Evolutionary conservation across 805 yeast species (phyloP).

Genomic region (Metschnikowia kunwiensis): DNA sequence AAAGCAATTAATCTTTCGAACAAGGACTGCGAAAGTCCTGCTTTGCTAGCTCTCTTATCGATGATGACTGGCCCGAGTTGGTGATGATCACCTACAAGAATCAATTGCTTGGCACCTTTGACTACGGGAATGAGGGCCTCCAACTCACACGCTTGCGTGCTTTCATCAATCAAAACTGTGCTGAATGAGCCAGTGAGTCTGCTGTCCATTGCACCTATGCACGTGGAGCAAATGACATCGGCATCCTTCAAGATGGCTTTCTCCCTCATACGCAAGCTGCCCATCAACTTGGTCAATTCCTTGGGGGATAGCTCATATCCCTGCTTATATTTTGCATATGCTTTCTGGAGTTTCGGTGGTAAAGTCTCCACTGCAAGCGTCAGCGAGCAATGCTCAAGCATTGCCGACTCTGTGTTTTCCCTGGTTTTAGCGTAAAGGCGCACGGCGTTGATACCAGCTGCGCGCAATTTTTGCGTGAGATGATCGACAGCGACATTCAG

Average conservation of each 20-base stretch:
- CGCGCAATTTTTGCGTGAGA: slow-evolving; percentile 66
- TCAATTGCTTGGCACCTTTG: slow-evolving; percentile 84
- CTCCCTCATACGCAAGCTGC: slow-evolving; percentile 40
- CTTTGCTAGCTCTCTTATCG: slow-evolving; percentile 76
- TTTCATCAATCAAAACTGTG: slow-evolving; percentile 85
- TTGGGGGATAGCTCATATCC: slow-evolving; percentile 11
- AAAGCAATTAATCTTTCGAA: slow-evolving; percentile 81
- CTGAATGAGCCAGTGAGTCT: slow-evolving; percentile 62
- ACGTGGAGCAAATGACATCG: slow-evolving; percentile 84
- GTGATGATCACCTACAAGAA: slow-evolving; percentile 92
- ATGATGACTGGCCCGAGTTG: slow-evolving; percentile 91
- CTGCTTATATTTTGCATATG: slow-evolving; percentile 29
- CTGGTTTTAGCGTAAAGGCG: slow-evolving; percentile 73
- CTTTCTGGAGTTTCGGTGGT: slow-evolving; percentile 51
- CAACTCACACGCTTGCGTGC: slow-evolving; percentile 93
- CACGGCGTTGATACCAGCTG: slow-evolving; percentile 73
- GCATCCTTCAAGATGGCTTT: slow-evolving; percentile 48
- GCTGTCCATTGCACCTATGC: slow-evolving; percentile 86
- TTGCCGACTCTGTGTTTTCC: slow-evolving; percentile 63
- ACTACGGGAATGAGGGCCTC: slow-evolving; percentile 86
- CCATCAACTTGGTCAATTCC: slow-evolving; percentile 8
- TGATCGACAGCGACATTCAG: slow-evolving; percentile 95
- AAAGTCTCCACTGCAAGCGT: slow-evolving; percentile 44
- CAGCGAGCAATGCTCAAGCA: slow-evolving; percentile 10
- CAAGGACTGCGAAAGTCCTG: slow-evolving; percentile 81